These are phyloP conservation scores for Agrocybe praecox DNA, from an alignment of 768 basidiomycete genomes.

Conservation along the genomic window DNA sequence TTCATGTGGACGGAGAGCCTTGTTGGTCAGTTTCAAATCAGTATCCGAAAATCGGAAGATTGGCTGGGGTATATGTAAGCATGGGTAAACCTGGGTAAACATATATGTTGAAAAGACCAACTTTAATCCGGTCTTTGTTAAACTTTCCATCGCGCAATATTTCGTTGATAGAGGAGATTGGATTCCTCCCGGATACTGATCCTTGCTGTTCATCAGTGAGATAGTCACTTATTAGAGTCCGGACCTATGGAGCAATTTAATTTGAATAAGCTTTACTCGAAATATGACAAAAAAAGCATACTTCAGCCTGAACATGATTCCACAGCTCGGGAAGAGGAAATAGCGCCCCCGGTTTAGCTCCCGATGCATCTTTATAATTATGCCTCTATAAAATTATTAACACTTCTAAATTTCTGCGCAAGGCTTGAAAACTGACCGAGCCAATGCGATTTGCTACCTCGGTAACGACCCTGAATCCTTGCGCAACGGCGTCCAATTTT, in stretches of 20 bases:
- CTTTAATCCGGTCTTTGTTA: constrained; percentile 79
- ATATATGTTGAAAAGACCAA: constrained; percentile 23
- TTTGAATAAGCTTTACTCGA: constrained; percentile 5
- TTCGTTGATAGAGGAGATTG: constrained; percentile 93
- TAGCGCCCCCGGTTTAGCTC: constrained; percentile 71
- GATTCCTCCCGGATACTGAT: constrained; percentile 77
- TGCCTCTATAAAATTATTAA: constrained; percentile 44
- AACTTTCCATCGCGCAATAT: constrained; percentile 84
- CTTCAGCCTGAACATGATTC: constrained; percentile 89
- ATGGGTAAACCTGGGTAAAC: not conserved
- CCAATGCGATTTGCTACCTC: constrained; percentile 92
- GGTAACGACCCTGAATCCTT: constrained; percentile 86
- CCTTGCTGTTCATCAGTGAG: constrained; percentile 90
- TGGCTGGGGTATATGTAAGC: constrained; percentile 43
- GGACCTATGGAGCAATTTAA: constrained; percentile 54
- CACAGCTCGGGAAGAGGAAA: constrained; percentile 89
- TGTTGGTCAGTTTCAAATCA: constrained; percentile 71
- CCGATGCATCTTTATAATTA: constrained; percentile 88
- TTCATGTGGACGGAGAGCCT: constrained; percentile 74
- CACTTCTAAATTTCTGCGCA: not conserved
- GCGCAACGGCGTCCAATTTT: constrained; percentile 91
- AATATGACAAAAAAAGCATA: constrained; percentile 30
- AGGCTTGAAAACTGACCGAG: constrained; percentile 60
- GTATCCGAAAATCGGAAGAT: constrained; percentile 94
- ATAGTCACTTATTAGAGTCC: constrained; percentile 84